Base-by-base conservation (phyloP, 192 early-diverging fungal species). In the Neocallimastix lanati region DNA sequence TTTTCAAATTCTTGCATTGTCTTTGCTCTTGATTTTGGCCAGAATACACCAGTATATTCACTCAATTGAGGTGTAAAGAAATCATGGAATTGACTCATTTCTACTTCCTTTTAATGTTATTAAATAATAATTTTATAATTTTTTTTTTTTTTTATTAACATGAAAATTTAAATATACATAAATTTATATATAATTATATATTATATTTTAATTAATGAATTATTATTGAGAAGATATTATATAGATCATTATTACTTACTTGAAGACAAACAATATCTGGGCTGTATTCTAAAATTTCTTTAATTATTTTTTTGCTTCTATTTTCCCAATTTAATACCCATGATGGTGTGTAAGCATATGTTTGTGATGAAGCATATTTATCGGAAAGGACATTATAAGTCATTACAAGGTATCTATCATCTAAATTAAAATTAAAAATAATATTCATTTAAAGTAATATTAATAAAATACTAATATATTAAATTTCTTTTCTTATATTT, bases 301-400 rank as follows among this genome's bases (percentile, higher is more conserved):
- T 87, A 78, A 96, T 83, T 58, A 99, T 88, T 14, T 90, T 85
- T 80, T 98, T 96, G 82, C 92, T 94, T 77, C 97, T 92, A 84
- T 97, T 95, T 76, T 96, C 93, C 96, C 97, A 98, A 0, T 86
- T 82, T 40, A 99, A 87, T 2, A 93, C 96, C 96, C 96, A 99
- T 13, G 94, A 93, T 29, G 97, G 97, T 27, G 93, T 94, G 86
- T 99, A 99, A 67, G 92, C 92, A 87, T 97, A 98, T 83, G 90
- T 86, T 82, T 92, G 90, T 35, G 93, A 85, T 2, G 96, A 93
- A 7, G 95, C 95, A 81, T 96, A 97, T 83, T 92, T 93, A 36
- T 95, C 92, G 80, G 90, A 92, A 27, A 99, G 88, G 38, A 93
- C 93, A 84, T 99, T 99, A 87, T 97, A 98, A 81, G 89, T 94